phyloP scores from a whole-genome alignment of 2,329 filamentous ascomycete genomes.

The Elsinoe fawcettii region DNA sequence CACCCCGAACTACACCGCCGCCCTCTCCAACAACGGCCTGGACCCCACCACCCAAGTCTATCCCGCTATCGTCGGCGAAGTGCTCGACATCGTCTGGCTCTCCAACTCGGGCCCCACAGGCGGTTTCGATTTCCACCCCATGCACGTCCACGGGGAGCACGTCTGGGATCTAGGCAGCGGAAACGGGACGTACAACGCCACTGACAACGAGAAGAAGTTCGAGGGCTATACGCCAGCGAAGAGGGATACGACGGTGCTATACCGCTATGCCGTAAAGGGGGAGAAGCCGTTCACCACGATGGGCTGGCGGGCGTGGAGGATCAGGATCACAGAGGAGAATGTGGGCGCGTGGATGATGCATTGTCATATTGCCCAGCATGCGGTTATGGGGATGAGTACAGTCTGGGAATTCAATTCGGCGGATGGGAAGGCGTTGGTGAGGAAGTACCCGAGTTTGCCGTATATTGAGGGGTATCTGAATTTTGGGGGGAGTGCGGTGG shows the following conservation, averaged over 20 bases:
- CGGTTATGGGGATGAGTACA: constrained; percentile 41
- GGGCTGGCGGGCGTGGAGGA: constrained; percentile 56
- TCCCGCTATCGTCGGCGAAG: constrained; percentile 49
- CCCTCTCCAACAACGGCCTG: constrained; percentile 46
- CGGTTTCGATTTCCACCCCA: constrained; percentile 43
- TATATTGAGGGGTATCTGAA: constrained; percentile 10
- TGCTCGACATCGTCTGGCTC: constrained; percentile 43
- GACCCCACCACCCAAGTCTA: constrained; percentile 46
- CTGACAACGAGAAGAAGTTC: constrained; percentile 38
- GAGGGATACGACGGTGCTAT: constrained; percentile 48
- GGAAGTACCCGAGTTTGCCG: not conserved
- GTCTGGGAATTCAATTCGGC: not conserved
- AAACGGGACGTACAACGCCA: constrained; percentile 46
- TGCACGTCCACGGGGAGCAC: constrained; percentile 50
- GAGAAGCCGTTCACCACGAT: constrained; percentile 36
- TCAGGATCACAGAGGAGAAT: constrained; percentile 39
- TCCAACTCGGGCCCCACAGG: constrained; percentile 27
- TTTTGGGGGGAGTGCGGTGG: constrained; percentile 6
- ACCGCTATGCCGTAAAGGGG: constrained; percentile 41
- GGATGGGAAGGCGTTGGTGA: not conserved
- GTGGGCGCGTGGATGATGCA: constrained; percentile 56
- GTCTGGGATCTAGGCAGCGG: constrained; percentile 49
- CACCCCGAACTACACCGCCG: constrained; percentile 44
- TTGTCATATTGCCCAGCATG: constrained; percentile 52
- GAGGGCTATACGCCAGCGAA: constrained; percentile 28